phyloP scores from a whole-genome alignment of 2,329 filamentous ascomycete genomes.

The Aureobasidium sp. region DNA sequence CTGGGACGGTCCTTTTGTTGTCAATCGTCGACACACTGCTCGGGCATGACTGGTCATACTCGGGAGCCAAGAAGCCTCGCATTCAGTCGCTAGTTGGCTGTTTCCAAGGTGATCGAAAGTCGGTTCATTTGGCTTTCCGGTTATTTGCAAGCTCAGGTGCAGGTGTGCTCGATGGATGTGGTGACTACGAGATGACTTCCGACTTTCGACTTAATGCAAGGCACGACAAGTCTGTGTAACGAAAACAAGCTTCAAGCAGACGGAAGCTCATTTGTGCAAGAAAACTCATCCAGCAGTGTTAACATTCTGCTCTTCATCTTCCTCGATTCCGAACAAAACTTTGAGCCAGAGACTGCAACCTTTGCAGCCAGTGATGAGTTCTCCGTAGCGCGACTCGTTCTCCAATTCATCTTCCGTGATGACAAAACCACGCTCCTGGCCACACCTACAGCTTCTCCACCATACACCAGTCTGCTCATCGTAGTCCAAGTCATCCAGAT shows the following conservation, averaged over 20 bases:
- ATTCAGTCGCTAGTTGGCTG: background rate
- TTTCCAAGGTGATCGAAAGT: background rate
- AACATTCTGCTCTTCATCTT: background rate
- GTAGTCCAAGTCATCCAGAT: constrained; percentile 47
- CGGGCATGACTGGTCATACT: background rate
- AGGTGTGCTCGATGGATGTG: background rate
- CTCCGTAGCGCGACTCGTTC: constrained; percentile 42
- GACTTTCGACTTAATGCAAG: background rate
- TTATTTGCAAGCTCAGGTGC: background rate
- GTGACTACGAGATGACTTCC: no score
- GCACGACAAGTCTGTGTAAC: background rate
- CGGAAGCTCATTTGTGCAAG: background rate
- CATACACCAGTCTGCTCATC: constrained; percentile 35
- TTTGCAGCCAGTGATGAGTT: constrained; percentile 52
- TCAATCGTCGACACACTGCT: no score
- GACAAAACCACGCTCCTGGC: constrained; percentile 47
- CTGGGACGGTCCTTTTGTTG: background rate
- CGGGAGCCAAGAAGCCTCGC: background rate
- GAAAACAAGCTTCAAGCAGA: background rate
- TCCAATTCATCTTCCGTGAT: constrained; percentile 48
- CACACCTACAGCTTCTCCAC: constrained; percentile 50
- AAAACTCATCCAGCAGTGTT: background rate
- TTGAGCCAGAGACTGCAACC: constrained; percentile 58
- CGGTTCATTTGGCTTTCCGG: background rate
- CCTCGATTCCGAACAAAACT: constrained; percentile 49